Base-by-base conservation (phyloP, 495 filamentous ascomycete genomes). In the Chaetomium tenue region DNA sequence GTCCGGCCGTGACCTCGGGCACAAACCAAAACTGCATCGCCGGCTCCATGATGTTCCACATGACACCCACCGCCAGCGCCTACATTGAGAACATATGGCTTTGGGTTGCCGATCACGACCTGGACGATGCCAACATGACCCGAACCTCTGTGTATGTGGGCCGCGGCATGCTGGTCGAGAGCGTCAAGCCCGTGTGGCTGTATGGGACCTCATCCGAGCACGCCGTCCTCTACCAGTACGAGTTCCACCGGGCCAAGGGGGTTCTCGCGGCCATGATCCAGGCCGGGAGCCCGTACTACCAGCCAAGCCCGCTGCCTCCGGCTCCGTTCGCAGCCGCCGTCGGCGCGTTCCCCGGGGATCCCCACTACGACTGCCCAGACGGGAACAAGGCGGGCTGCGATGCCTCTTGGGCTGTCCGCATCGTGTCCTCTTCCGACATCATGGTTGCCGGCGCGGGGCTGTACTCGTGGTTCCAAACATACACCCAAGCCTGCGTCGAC, bases 71-170 rank as follows among this genome's bases (percentile, higher is more conserved):
- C 22, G 89, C 82, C 0, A 86, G 83, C 46, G 83, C 86, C 8
- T 94, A 96, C 73, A 73, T 95, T 47, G 93, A 96, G 75, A 97
- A 97, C 75, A 84, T 84, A 56, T 97, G 93, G 93, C 88, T 88
- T 71, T 97, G 93, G 93, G 89, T 90, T 30, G 85, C 91, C 1
- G 93, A 97, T 72, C 93, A 97, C 6, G 4, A 26, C 26, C 23
- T 8, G 5, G 11, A 18, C 16, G 3, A n/a, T 46, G 42, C n/a
- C n/a, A n/a, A n/a, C 42, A 46, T 46, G 42, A 46, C 42, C 8
- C 42, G 3, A n/a, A 12, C 3, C 18, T 46, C 42, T 46, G 18
- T n/a, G 3, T 16, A 46, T 46, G 18, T 37, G 5, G 33, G 5
- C 5, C 42, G 42, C 4, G 42, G 11, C 64, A 79, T 92, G 13